phyloP scores from a whole-genome alignment of 345 rosid species.

The Hirschfeldia incana region DNA sequence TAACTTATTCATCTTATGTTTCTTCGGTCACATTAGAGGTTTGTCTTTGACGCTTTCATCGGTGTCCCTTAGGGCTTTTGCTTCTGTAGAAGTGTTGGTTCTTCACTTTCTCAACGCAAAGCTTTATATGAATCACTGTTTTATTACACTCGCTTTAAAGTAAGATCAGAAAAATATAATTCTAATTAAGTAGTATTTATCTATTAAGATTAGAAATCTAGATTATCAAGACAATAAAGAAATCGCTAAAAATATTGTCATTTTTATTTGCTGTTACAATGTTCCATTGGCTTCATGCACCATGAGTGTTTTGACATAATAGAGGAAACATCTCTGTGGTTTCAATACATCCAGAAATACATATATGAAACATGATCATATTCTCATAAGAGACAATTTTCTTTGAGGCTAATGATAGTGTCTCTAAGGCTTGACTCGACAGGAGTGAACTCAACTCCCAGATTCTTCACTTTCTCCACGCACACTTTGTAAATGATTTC shows the following conservation, averaged over 20 bases:
- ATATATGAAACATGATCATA: not conserved
- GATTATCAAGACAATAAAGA: not conserved
- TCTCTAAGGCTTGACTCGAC: slow-evolving; percentile 14
- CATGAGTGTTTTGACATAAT: not conserved
- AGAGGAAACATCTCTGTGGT: not conserved
- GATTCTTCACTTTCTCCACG: slow-evolving; percentile 33
- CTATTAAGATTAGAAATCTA: not conserved
- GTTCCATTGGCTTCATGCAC: not conserved
- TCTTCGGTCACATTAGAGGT: not conserved
- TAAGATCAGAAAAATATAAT: not conserved
- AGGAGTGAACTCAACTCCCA: slow-evolving; percentile 36
- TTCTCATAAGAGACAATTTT: slow-evolving; percentile 15
- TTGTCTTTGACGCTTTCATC: not conserved
- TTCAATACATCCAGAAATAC: not conserved
- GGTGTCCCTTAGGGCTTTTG: not conserved
- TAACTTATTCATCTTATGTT: not conserved
- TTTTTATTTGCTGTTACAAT: not conserved
- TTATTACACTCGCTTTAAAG: not conserved
- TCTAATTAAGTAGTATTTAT: not conserved
- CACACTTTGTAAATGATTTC: not conserved
- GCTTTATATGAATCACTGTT: not conserved
- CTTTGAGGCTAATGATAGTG: slow-evolving; percentile 29
- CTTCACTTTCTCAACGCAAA: not conserved
- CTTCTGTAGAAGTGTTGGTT: not conserved
- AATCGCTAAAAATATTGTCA: not conserved